Evolutionary conservation across 2,329 filamentous ascomycete genomes (phyloP).

Genomic region (Penicillium sp.): DNA sequence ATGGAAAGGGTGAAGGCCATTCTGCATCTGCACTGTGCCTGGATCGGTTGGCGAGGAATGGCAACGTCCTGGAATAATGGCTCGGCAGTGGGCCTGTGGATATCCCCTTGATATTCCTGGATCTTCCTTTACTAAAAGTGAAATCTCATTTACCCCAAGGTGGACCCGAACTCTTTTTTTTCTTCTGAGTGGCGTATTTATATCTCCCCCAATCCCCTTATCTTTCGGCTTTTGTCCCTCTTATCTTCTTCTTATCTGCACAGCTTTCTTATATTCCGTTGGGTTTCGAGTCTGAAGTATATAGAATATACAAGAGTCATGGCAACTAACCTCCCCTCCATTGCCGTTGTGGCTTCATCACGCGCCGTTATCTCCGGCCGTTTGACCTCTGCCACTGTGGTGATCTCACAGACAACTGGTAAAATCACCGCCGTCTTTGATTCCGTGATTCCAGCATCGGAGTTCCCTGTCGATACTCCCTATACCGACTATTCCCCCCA

Average conservation of each 20-base stretch:
- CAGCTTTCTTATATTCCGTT: not conserved
- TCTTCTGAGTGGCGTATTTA: not conserved
- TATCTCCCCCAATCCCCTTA: constrained; percentile 3
- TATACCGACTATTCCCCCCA: constrained; percentile 85
- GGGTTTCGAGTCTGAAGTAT: not conserved
- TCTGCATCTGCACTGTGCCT: not conserved
- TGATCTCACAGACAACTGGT: constrained; percentile 73
- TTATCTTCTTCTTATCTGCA: constrained; percentile 3
- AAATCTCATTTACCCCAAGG: not conserved
- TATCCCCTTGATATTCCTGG: not conserved
- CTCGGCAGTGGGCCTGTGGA: not conserved
- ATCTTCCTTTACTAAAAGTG: not conserved
- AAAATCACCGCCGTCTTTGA: constrained; percentile 79
- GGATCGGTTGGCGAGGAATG: no score
- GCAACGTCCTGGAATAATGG: no score
- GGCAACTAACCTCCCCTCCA: constrained; percentile 41
- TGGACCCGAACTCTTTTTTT: not conserved
- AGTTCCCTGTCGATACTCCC: constrained; percentile 69
- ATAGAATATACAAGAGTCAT: constrained; percentile 8
- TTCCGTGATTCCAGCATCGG: constrained; percentile 68
- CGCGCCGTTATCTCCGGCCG: constrained; percentile 76
- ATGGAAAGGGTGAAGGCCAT: not conserved
- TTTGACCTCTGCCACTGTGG: constrained; percentile 78
- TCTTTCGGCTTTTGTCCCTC: not conserved
- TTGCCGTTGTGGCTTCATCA: constrained; percentile 79